Evolutionary conservation across 2,329 filamentous ascomycete species (phyloP), one percentile per base, ranked within the genome.

Genomic region (Cryphonectria nitschkei): DNA sequence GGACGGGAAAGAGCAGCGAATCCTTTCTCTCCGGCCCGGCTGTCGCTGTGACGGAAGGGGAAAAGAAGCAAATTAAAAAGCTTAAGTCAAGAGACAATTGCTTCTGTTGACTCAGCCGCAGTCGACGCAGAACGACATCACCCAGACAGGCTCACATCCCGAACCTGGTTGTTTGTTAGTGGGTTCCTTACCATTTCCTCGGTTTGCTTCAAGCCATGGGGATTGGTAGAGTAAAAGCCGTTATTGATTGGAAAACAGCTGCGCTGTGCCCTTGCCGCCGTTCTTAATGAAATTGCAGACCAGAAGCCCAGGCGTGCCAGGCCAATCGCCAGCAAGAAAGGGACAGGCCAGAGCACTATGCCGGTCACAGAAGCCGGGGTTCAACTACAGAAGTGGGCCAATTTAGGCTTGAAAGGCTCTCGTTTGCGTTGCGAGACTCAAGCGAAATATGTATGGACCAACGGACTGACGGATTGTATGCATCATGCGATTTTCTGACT

Each of bases 121-220:
- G 37, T 34, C 34, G 34, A 39, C 37, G 37, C 37, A 39, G 37
- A 8, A 39, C 2, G 37, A 39, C 37, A 39, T 7, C 50, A 26
- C n/a, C n/a, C 50, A 54, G 50, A 54, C 50, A 54, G n/a, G 22
- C 50, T 54, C 50, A 54, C n/a, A n/a, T 16, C 68, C 68, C 62
- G 56, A 3, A 26, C 14, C 56, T 19, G 16, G 56, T 29, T 19
- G 56, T n/a, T 39, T 2, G 13, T 16, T 14, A 16, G 41, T 16
- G 29, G 32, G 32, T 22, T 19, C 13, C 3, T 29, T 60, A 7
- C 56, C 56, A 14, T 9, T 7, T 34, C 32, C 56, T 60, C 56
- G 6, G 56, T 22, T 34, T 60, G 29, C 56, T 16, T 6, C n/a
- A 43, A 43, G 41, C 52, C 8, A 14, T 19, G 16, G 26, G 52